These are phyloP conservation scores for Ceratobasidium sp. DNA, from an alignment of 1,284 basidiomycete genomes.

Conservation along the genomic window DNA sequence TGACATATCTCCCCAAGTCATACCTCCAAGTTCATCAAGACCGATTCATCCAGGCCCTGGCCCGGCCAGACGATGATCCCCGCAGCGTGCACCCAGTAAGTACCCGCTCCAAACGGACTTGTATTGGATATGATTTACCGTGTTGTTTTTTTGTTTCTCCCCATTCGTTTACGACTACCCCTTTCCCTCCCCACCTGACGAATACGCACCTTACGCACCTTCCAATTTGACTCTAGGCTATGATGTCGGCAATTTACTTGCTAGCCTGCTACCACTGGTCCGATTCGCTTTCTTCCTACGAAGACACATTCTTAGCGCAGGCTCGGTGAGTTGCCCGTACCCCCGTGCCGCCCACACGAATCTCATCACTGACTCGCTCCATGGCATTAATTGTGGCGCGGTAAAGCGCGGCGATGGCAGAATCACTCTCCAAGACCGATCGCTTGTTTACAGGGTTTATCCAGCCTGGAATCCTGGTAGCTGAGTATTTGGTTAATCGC, in stretches of 20 bases:
- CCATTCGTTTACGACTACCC: too few species aligned
- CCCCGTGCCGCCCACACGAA: not conserved
- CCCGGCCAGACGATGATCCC: constrained; percentile 26
- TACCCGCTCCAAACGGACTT: not conserved
- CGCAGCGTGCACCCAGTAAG: constrained; percentile 34
- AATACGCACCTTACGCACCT: not conserved
- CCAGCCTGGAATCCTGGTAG: constrained; percentile 30
- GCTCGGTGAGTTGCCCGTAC: constrained; percentile 19
- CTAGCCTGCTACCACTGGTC: constrained; percentile 38
- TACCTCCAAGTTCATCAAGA: constrained; percentile 38
- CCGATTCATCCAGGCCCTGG: constrained; percentile 43
- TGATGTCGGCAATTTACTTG: constrained; percentile 23
- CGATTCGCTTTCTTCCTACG: constrained; percentile 8
- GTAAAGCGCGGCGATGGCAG: constrained; percentile 13
- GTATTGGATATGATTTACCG: too few species aligned
- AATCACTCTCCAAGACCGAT: constrained; percentile 23
- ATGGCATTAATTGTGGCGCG: not conserved
- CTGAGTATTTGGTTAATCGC: constrained; percentile 31
- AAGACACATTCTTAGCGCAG: constrained; percentile 22
- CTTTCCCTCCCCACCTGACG: too few species aligned
- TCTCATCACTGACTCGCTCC: too few species aligned
- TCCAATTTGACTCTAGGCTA: not conserved
- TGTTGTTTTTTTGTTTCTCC: too few species aligned
- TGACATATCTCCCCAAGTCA: constrained; percentile 41
- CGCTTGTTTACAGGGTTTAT: constrained; percentile 27